Evolutionary conservation across 306 rosid species (phyloP).

Genomic region (Gastrolobium bilobum): DNA sequence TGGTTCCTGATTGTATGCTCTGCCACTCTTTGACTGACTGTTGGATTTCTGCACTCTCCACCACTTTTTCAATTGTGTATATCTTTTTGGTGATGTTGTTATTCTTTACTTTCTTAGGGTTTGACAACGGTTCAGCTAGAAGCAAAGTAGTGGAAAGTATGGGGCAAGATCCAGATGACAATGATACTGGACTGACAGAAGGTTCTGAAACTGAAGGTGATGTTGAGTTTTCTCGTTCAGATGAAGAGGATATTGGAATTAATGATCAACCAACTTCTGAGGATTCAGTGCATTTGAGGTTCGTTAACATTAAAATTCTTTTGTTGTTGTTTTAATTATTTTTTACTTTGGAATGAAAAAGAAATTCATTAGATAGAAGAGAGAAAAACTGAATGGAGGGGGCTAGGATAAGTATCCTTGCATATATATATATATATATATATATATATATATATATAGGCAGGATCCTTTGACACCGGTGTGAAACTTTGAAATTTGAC

Average conservation of each 20-base stretch:
- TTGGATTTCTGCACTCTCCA: constrained; percentile 21
- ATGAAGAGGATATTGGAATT: constrained; percentile 59
- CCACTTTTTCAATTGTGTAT: constrained; percentile 20
- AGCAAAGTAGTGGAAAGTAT: constrained; percentile 45
- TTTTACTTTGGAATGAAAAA: neutral
- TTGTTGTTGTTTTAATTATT: neutral
- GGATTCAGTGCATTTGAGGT: constrained; percentile 66
- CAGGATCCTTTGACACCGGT: too few species aligned
- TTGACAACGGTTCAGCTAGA: constrained; percentile 53
- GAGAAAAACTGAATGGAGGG: constrained; percentile 11
- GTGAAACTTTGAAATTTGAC: too few species aligned
- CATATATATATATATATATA: neutral
- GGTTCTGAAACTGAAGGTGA: constrained; percentile 65
- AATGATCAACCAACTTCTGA: constrained; percentile 49
- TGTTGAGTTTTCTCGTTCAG: constrained; percentile 58
- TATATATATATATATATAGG: too few species aligned
- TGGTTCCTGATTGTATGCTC: constrained; percentile 18
- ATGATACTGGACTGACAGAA: constrained; percentile 50
- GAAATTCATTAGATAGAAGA: constrained; percentile 17
- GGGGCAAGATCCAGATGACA: constrained; percentile 41
- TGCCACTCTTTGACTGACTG: neutral
- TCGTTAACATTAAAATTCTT: constrained; percentile 35
- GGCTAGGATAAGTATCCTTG: neutral
- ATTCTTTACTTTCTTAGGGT: constrained; percentile 50
- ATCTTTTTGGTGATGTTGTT: constrained; percentile 13